These are phyloP conservation scores for Phlebiopsis flavidoalba DNA, from an alignment of 768 basidiomycete genomes.

Conservation along the genomic window DNA sequence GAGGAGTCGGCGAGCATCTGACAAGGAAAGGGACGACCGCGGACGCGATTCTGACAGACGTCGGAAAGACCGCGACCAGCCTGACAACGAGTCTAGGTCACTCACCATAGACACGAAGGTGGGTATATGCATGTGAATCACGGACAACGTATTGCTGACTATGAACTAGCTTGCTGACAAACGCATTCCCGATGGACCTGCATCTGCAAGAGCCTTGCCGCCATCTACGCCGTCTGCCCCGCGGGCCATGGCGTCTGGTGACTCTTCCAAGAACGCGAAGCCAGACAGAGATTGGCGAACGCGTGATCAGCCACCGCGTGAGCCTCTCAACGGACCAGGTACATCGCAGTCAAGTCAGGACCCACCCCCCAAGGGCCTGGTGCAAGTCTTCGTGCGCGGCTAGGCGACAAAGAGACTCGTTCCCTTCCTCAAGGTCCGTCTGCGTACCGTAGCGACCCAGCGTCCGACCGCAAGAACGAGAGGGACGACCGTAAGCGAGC, in stretches of 20 bases:
- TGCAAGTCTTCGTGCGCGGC: constrained; percentile 49
- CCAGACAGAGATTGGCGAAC: constrained; percentile 46
- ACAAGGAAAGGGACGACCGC: constrained; percentile 67
- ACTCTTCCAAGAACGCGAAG: constrained; percentile 37
- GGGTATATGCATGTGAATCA: constrained; percentile 14
- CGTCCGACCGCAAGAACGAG: constrained; percentile 50
- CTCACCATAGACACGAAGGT: constrained; percentile 59
- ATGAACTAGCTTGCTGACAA: constrained; percentile 44
- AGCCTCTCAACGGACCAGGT: constrained; percentile 13
- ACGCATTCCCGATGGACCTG: constrained; percentile 47
- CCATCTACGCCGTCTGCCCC: constrained; percentile 65
- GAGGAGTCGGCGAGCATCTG: constrained; percentile 55
- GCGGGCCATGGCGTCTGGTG: constrained; percentile 58
- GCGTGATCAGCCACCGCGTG: constrained; percentile 13
- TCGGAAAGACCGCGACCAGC: constrained; percentile 54
- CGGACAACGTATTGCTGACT: neutral
- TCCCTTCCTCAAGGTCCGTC: constrained; percentile 34
- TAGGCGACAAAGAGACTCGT: constrained; percentile 54
- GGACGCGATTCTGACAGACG: constrained; percentile 65
- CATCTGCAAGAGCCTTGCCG: constrained; percentile 38
- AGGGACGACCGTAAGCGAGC: constrained; percentile 64
- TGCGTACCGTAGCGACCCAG: constrained; percentile 16
- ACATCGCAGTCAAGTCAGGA: constrained; percentile 1
- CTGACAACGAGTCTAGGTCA: constrained; percentile 44
- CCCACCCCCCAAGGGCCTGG: constrained; percentile 4